Conservation (phyloP, 495 filamentous ascomycete species). For the Trichoderma erinaceum region DNA sequence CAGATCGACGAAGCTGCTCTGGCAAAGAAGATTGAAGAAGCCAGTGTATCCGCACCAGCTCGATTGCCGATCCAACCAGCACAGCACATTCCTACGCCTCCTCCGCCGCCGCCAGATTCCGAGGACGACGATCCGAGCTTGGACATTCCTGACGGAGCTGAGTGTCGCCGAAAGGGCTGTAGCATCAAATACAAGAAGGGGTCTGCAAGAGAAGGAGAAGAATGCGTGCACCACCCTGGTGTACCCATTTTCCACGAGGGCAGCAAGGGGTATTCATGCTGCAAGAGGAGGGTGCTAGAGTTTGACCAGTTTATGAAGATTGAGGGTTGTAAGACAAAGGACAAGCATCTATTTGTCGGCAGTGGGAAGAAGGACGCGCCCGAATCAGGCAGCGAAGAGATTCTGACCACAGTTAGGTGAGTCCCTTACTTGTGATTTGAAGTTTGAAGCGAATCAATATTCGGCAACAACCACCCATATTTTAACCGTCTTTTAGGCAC, state of each 20-base stretch:
- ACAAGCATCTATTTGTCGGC: conserved; percentile 79
- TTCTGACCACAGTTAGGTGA: conserved; percentile 65
- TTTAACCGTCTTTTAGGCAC: conserved; percentile 44
- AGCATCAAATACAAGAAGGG: conserved; percentile 55
- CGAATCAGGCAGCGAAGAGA: conserved; percentile 46
- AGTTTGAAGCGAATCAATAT: too few species aligned
- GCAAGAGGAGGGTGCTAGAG: conserved; percentile 89
- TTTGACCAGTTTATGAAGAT: conserved; percentile 98
- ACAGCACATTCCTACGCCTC: conserved; percentile 51
- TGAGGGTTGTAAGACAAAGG: conserved; percentile 77
- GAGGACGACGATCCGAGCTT: conserved; percentile 78
- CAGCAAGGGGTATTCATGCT: conserved; percentile 94
- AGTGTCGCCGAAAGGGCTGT: conserved; percentile 75
- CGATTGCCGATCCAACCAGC: conserved; percentile 46
- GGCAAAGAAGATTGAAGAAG: conserved; percentile 19
- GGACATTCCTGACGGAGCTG: conserved; percentile 62
- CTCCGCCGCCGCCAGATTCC: conserved; percentile 66
- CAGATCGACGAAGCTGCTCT: conserved; percentile 22
- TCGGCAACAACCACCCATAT: too few species aligned
- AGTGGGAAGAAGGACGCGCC: conserved; percentile 59
- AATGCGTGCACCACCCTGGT: conserved; percentile 81
- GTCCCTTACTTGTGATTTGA: conserved; percentile 27
- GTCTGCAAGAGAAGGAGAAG: conserved; percentile 59
- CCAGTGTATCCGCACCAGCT: conserved; percentile 35
- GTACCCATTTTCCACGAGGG: conserved; percentile 92